These are phyloP conservation scores for Stephanodiscus minutulus DNA, from an alignment of 108 stramenopile species.

Conservation along the genomic window DNA sequence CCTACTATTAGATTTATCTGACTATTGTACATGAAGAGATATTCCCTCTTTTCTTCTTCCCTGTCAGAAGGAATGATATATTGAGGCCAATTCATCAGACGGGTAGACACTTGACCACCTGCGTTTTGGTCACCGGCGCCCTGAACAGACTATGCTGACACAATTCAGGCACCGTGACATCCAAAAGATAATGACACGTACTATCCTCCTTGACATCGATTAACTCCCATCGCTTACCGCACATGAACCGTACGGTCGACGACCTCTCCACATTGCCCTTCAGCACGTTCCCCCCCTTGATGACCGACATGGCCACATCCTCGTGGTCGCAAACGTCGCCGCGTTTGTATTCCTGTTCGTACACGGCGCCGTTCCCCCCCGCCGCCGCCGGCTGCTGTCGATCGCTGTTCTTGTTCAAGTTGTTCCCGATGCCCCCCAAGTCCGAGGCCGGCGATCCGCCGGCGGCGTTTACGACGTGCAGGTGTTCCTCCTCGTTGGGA, in stretches of 20 bases:
- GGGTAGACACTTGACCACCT: slow-evolving; percentile 85
- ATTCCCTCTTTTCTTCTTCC: neutral
- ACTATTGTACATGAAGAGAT: neutral
- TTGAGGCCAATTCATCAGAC: slow-evolving; percentile 18
- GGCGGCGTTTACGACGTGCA: slow-evolving; percentile 72
- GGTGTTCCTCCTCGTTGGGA: slow-evolving; percentile 62
- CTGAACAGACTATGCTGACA: slow-evolving; percentile 82
- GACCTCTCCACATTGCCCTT: slow-evolving; percentile 65
- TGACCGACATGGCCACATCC: slow-evolving; percentile 77
- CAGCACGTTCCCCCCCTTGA: slow-evolving; percentile 72
- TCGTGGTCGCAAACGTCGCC: slow-evolving; percentile 77
- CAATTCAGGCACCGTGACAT: slow-evolving; percentile 74
- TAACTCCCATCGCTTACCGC: slow-evolving; percentile 61
- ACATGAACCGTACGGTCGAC: slow-evolving; percentile 76
- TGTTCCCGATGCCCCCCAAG: slow-evolving; percentile 13
- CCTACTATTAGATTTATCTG: neutral
- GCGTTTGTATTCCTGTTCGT: slow-evolving; percentile 66
- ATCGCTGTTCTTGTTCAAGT: slow-evolving; percentile 14
- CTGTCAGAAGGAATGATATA: neutral
- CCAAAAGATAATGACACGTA: slow-evolving; percentile 87
- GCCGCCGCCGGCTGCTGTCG: slow-evolving; percentile 6
- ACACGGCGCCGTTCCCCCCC: slow-evolving; percentile 76
- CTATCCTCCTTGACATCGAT: slow-evolving; percentile 78
- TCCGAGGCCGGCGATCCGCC: slow-evolving; percentile 14
- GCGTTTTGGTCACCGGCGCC: slow-evolving; percentile 65